Evolutionary conservation across 192 early-diverging fungal species (phyloP).

Genomic region (Coemansia sp.): DNA sequence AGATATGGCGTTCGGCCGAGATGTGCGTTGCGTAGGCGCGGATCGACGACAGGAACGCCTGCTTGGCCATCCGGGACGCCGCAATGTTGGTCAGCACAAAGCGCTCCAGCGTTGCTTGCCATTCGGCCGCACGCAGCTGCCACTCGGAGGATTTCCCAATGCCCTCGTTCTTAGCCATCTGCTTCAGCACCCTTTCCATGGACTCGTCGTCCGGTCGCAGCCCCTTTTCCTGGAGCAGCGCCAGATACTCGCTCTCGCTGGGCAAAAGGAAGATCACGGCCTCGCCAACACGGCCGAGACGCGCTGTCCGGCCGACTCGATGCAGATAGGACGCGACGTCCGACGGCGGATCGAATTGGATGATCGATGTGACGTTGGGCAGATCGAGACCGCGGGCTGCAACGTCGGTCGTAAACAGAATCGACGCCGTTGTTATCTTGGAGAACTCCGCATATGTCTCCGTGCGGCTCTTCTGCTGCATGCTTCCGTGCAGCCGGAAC

Average conservation of each 20-base stretch:
- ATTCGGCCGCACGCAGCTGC: slow-evolving; percentile 48
- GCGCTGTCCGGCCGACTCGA: slow-evolving; percentile 94
- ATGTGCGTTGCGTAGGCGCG: slow-evolving; percentile 94
- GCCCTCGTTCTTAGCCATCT: slow-evolving; percentile 56
- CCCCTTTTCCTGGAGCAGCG: slow-evolving; percentile 65
- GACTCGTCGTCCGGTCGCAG: slow-evolving; percentile 62
- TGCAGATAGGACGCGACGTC: slow-evolving; percentile 95
- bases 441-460: slow-evolving; percentile 75
- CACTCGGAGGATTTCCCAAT: slow-evolving; percentile 37
- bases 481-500: slow-evolving; percentile 86
- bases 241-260: slow-evolving; percentile 77
- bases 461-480: slow-evolving; percentile 77
- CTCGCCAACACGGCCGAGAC: slow-evolving; percentile 84
- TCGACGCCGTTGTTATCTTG: slow-evolving; percentile 55
- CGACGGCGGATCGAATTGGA: slow-evolving; percentile 97
- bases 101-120: slow-evolving; percentile 48
- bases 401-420: slow-evolving; percentile 95
- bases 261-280: slow-evolving; percentile 87
- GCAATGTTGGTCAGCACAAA: slow-evolving; percentile 34
- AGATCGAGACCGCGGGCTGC: slow-evolving; percentile 97
- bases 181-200: slow-evolving; percentile 57
- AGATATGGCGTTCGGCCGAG: slow-evolving; percentile 80
- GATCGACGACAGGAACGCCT: slow-evolving; percentile 84
- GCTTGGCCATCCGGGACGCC: slow-evolving; percentile 60
- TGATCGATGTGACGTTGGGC: slow-evolving; percentile 84